Evolutionary conservation across 306 rosid species (phyloP).

Genomic region (Aeschynomene evenia): DNA sequence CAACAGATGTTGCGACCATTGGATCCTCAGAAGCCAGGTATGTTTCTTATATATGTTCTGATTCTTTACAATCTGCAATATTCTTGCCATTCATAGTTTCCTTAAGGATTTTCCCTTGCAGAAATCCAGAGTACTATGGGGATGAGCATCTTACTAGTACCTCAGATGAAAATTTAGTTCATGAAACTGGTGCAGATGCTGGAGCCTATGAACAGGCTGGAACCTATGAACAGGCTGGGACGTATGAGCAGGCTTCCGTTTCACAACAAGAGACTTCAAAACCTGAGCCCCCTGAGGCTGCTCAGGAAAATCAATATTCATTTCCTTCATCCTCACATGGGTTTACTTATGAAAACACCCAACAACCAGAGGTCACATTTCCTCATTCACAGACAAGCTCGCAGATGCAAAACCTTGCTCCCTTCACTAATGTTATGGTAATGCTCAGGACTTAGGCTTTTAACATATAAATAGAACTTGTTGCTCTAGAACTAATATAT

Average conservation of each 20-base stretch:
- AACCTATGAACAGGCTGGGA: conserved; percentile 60
- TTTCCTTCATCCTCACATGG: conserved; percentile 72
- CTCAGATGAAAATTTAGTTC: conserved; percentile 62
- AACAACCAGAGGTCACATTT: conserved; percentile 51
- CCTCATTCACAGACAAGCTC: conserved; percentile 61
- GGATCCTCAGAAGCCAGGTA: conserved; percentile 72
- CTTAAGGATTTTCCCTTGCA: conserved; percentile 29
- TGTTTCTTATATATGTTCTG: neutral
- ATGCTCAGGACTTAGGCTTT: conserved; percentile 6
- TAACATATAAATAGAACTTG: neutral
- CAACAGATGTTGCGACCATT: conserved; percentile 57
- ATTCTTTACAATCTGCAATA: neutral
- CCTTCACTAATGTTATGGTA: conserved; percentile 79
- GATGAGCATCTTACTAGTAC: conserved; percentile 61
- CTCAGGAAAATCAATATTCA: conserved; percentile 61
- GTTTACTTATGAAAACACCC: conserved; percentile 61
- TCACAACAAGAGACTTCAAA: conserved; percentile 67
- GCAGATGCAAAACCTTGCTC: conserved; percentile 68
- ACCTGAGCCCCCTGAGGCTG: conserved; percentile 58
- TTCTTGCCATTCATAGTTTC: conserved; percentile 5
- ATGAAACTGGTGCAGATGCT: conserved; percentile 55
- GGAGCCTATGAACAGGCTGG: conserved; percentile 62
- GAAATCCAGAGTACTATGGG: conserved; percentile 69
- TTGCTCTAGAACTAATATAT: neutral
- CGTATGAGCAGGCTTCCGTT: conserved; percentile 64